These are phyloP conservation scores for Verticillium dahliae DNA, from an alignment of 2,329 filamentous ascomycete genomes.

Conservation along the genomic window DNA sequence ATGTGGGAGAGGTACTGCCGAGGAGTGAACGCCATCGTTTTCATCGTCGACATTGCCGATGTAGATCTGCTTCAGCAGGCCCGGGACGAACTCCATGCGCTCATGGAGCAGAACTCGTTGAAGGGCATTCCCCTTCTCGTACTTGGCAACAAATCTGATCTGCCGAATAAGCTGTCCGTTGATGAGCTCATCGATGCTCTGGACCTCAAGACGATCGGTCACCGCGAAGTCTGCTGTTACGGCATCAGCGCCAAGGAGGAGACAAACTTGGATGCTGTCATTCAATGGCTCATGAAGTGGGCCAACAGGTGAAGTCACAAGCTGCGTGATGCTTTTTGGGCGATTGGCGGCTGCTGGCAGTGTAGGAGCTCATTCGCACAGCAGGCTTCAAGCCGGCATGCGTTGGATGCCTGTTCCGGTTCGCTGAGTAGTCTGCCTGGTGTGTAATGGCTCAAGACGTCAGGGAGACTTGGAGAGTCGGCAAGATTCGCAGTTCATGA, in stretches of 20 bases:
- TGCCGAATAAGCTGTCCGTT: constrained; percentile 83
- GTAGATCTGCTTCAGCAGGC: constrained; percentile 72
- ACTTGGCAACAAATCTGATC: constrained; percentile 94
- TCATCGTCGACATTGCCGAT: constrained; percentile 96
- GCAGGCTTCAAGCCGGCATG: not conserved
- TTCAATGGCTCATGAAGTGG: constrained; percentile 93
- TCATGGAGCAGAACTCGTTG: constrained; percentile 78
- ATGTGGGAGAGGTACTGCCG: constrained; percentile 99
- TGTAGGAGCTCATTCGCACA: not conserved
- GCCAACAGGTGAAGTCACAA: constrained; percentile 56
- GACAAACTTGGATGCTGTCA: constrained; percentile 93
- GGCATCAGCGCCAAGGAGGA: constrained; percentile 98
- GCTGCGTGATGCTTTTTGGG: not conserved
- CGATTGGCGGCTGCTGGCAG: not conserved
- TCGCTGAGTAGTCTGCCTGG: not conserved
- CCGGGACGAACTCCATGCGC: constrained; percentile 83
- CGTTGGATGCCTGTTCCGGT: not conserved
- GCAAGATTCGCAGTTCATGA: not conserved
- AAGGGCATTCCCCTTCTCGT: constrained; percentile 89
- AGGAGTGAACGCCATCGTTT: constrained; percentile 95
- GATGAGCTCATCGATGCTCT: constrained; percentile 93
- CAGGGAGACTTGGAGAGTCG: not conserved
- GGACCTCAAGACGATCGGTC: constrained; percentile 80
- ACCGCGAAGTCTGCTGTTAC: constrained; percentile 96
- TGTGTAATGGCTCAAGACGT: not conserved